phyloP scores from a whole-genome alignment of 2,329 filamentous ascomycete species.

The Triangularia verruculosa region DNA sequence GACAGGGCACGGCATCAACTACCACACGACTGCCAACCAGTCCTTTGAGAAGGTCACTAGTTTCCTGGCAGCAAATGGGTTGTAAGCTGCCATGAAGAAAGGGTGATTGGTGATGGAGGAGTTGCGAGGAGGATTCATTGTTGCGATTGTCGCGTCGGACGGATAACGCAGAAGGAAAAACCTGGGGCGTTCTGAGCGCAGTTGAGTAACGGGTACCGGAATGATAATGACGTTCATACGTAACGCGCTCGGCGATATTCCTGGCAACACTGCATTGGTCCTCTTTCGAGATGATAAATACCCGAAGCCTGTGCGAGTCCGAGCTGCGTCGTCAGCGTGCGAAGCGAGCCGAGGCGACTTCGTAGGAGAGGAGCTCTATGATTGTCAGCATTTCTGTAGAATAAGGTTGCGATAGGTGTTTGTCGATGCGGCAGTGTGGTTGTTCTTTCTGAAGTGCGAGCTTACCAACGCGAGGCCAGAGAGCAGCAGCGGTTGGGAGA shows the following conservation, averaged over 20 bases:
- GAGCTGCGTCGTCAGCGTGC: neutral
- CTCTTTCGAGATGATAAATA: neutral
- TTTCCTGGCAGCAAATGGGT: conserved; percentile 16
- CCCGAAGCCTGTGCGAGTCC: neutral
- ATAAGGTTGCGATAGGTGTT: neutral
- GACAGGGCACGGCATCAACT: conserved; percentile 19
- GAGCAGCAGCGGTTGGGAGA: too few species aligned
- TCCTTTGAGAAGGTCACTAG: conserved; percentile 16
- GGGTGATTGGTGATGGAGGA: neutral
- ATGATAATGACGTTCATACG: neutral
- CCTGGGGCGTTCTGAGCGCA: too few species aligned
- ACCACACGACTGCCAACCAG: conserved; percentile 16
- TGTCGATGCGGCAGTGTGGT: neutral
- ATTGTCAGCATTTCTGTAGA: too few species aligned
- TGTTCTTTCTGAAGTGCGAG: neutral
- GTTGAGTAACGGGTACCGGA: neutral
- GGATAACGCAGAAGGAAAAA: neutral
- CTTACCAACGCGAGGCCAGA: too few species aligned
- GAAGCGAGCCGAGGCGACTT: too few species aligned
- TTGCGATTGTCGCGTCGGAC: too few species aligned
- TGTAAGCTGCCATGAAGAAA: neutral
- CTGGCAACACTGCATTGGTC: neutral
- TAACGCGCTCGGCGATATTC: neutral
- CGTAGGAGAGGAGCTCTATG: neutral
- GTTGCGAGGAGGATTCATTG: neutral